Evolutionary conservation across 2,329 filamentous ascomycete genomes (phyloP).

Genomic region (Exophiala xenobiotica): DNA sequence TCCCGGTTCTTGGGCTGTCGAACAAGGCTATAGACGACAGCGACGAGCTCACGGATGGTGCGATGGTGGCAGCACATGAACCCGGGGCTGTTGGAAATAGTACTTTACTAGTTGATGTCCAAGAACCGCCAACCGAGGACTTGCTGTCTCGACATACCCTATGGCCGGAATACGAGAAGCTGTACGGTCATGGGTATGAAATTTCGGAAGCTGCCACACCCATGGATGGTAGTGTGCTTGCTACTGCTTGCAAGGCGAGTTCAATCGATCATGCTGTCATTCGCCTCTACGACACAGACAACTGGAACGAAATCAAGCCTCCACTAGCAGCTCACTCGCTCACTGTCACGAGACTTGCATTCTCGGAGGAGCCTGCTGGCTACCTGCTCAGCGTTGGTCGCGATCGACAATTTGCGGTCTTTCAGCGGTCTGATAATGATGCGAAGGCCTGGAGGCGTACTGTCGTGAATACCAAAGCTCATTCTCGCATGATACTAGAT

Average conservation of each 20-base stretch:
- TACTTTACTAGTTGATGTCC: slow-evolving; percentile 56
- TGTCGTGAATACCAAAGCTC: slow-evolving; percentile 75
- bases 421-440: slow-evolving; percentile 50
- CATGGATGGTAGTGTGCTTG: slow-evolving; percentile 71
- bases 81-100: too few relatives aligned
- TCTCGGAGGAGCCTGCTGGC: slow-evolving; percentile 67
- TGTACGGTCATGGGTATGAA: slow-evolving; percentile 97
- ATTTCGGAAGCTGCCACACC: slow-evolving; percentile 82
- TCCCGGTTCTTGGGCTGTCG: slow-evolving; percentile 90
- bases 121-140: slow-evolving; percentile 83
- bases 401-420: slow-evolving; percentile 89
- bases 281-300: slow-evolving; percentile 79
- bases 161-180: slow-evolving; percentile 93
- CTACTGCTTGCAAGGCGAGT: slow-evolving; percentile 89
- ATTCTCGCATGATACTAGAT: slow-evolving; percentile 88
- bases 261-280: slow-evolving; percentile 94
- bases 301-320: slow-evolving; percentile 85
- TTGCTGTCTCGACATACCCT: slow-evolving; percentile 84
- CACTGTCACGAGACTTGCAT: slow-evolving; percentile 79
- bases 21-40: slow-evolving; percentile 81
- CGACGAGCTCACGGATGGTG: too few relatives aligned
- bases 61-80: too few relatives aligned
- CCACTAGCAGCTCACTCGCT: slow-evolving; percentile 81
- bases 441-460: slow-evolving; percentile 56
- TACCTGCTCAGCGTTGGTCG: slow-evolving; percentile 84